Conservation (phyloP, 2,329 filamentous ascomycete species). For the Pseudovirgaria hyperparasitica region DNA sequence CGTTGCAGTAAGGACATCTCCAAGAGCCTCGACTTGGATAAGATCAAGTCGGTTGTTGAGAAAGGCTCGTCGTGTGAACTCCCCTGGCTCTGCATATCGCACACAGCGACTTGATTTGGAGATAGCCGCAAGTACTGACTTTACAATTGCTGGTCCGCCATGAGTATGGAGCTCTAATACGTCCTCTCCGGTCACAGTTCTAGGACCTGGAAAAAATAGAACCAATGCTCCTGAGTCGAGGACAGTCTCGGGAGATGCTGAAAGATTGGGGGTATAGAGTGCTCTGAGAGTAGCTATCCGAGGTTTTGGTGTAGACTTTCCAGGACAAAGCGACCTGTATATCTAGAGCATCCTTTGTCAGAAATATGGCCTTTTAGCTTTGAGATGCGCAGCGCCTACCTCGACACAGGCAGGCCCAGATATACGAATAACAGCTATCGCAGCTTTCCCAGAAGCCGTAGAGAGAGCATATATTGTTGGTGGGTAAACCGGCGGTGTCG, state of each 20-base stretch:
- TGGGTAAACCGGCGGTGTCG: no score
- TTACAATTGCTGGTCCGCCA: slow-evolving; percentile 78
- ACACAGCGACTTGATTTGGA: slow-evolving; percentile 40
- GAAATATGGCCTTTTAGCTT: background rate
- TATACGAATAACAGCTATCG: slow-evolving; percentile 79
- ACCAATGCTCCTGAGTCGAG: slow-evolving; percentile 70
- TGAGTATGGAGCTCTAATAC: slow-evolving; percentile 91
- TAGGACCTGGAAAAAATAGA: slow-evolving; percentile 68
- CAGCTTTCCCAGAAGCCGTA: slow-evolving; percentile 71
- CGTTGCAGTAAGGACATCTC: slow-evolving; percentile 48
- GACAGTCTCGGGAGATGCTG: slow-evolving; percentile 30
- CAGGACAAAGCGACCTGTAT: slow-evolving; percentile 49
- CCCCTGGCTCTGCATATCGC: slow-evolving; percentile 85
- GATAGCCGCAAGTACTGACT: slow-evolving; percentile 71
- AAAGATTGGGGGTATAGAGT: slow-evolving; percentile 46
- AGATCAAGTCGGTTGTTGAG: slow-evolving; percentile 75
- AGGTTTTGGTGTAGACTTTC: slow-evolving; percentile 39
- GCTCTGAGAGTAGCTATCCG: slow-evolving; percentile 61
- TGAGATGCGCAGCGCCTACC: slow-evolving; percentile 30
- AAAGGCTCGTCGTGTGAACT: slow-evolving; percentile 90
- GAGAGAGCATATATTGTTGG: slow-evolving; percentile 84
- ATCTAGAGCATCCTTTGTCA: slow-evolving; percentile 35
- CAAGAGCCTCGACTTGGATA: slow-evolving; percentile 61
- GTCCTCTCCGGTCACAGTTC: slow-evolving; percentile 84
- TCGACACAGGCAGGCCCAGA: slow-evolving; percentile 66